Evolutionary conservation across 345 rosid genomes (phyloP).

Genomic region (Gossypium anomalum): DNA sequence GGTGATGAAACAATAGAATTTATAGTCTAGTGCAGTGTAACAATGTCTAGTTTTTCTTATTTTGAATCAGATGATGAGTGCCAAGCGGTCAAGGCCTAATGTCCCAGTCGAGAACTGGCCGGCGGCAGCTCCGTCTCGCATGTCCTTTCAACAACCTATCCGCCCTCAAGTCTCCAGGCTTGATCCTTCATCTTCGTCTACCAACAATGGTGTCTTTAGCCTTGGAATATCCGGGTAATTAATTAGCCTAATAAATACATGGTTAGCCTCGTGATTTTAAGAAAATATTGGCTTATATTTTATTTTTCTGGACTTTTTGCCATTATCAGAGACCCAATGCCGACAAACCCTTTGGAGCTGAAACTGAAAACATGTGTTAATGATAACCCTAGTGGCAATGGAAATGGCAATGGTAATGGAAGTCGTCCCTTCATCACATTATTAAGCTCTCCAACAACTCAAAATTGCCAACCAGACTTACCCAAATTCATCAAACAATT

Average conservation of each 20-base stretch:
- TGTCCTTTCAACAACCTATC: conserved; percentile 17
- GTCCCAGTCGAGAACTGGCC: conserved; percentile 26
- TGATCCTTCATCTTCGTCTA: conserved; percentile 21
- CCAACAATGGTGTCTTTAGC: conserved; percentile 7
- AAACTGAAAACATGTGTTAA: conserved; percentile 22
- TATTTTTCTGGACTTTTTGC: not conserved
- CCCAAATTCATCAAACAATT: conserved; percentile 9
- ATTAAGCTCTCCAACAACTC: conserved; percentile 30
- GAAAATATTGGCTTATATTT: not conserved
- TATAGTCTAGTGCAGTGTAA: not conserved
- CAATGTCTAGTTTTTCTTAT: not conserved
- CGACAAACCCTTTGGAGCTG: conserved; percentile 21
- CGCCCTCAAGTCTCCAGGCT: conserved; percentile 12
- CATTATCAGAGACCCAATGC: conserved; percentile 32
- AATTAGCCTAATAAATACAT: not conserved
- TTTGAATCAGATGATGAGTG: conserved; percentile 30
- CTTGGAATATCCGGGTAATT: conserved; percentile 34
- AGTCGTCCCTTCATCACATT: conserved; percentile 9
- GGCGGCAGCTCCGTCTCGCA: conserved; percentile 8
- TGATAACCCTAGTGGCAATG: conserved; percentile 26
- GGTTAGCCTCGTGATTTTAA: not conserved
- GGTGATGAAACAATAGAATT: too few relatives aligned
- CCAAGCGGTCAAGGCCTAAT: conserved; percentile 40
- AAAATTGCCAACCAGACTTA: conserved; percentile 25
- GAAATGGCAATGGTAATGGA: conserved; percentile 20